These are phyloP conservation scores for Craterostigma plantagineum DNA, from an alignment of 257 asterid genomes.

Conservation along the genomic window DNA sequence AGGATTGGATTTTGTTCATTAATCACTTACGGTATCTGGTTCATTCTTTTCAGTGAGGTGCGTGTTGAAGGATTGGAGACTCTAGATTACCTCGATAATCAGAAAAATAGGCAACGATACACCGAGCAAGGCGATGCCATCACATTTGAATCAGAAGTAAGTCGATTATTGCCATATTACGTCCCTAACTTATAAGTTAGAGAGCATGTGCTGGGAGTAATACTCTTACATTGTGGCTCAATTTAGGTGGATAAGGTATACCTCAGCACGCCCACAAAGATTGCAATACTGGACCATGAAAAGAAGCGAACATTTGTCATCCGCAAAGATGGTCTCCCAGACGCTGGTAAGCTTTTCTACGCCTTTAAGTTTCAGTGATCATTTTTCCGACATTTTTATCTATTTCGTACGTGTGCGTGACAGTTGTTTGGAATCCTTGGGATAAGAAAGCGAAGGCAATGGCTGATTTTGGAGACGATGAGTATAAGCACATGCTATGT, in stretches of 20 bases:
- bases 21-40: too few relatives aligned
- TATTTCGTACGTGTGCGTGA: conserved; percentile 7
- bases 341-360: conserved; percentile 3
- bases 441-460: conserved; percentile 80
- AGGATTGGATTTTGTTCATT: too few relatives aligned
- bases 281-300: conserved; percentile 2
- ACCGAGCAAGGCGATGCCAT: conserved; percentile 91
- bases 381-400: not conserved
- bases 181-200: not conserved
- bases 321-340: conserved; percentile 3
- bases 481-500: conserved; percentile 78
- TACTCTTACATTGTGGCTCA: not conserved
- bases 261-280: not conserved
- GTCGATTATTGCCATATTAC: conserved; percentile 1
- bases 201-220: not conserved
- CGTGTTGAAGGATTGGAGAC: conserved; percentile 97
- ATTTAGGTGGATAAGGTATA: not conserved
- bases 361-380: conserved; percentile 1
- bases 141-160: conserved; percentile 83
- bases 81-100: conserved; percentile 76
- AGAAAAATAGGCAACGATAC: conserved; percentile 48
- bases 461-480: conserved; percentile 70
- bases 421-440: conserved; percentile 99
- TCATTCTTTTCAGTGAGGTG: conserved; percentile 47
- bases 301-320: conserved; percentile 4